Percentiles rank a stretch among this genome's conserved stretches.
phyloP scores from a whole-genome alignment of 495 filamentous ascomycete genomes.

The Aspergillus incahuasiensis region DNA sequence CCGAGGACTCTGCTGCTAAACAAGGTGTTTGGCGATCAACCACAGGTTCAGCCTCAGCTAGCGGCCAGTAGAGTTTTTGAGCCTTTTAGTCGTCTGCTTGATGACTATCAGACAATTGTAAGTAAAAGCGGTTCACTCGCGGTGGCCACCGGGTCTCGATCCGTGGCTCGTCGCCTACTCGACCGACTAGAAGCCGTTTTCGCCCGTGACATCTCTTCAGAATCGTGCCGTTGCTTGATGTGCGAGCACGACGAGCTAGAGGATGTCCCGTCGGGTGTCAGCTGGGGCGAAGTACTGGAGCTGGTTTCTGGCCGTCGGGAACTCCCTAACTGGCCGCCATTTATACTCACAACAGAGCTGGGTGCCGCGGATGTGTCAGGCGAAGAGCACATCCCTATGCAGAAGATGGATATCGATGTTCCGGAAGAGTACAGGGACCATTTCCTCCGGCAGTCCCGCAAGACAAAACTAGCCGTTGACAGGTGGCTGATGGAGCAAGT shows the following conservation, averaged over 20 bases:
- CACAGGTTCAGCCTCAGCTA: slow-evolving; percentile 29
- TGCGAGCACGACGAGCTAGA: slow-evolving; percentile 57
- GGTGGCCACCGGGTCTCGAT: slow-evolving; percentile 92
- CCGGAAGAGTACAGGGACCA: slow-evolving; percentile 86
- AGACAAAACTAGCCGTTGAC: slow-evolving; percentile 78
- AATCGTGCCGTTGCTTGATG: slow-evolving; percentile 75
- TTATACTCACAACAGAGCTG: slow-evolving; percentile 55
- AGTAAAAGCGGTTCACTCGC: slow-evolving; percentile 81
- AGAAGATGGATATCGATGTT: slow-evolving; percentile 85
- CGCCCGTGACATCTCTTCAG: slow-evolving; percentile 78
- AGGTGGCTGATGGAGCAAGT: slow-evolving; percentile 78
- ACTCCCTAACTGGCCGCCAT: slow-evolving; percentile 82
- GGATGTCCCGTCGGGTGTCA: slow-evolving; percentile 63
- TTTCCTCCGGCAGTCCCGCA: slow-evolving; percentile 81
- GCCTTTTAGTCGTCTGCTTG: slow-evolving; percentile 72
- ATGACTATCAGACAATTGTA: slow-evolving; percentile 80
- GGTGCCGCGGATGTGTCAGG: slow-evolving; percentile 51
- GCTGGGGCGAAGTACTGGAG: slow-evolving; percentile 96
- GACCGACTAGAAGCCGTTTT: slow-evolving; percentile 93
- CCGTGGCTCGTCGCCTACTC: slow-evolving; percentile 86
- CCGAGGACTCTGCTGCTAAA: slow-evolving; percentile 61
- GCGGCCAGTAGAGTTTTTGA: slow-evolving; percentile 65
- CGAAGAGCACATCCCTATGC: slow-evolving; percentile 59
- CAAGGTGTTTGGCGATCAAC: slow-evolving; percentile 30
- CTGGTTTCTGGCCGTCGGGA: slow-evolving; percentile 82